Conservation (phyloP, 345 rosid genomes). For the Cochlearia excelsa region DNA sequence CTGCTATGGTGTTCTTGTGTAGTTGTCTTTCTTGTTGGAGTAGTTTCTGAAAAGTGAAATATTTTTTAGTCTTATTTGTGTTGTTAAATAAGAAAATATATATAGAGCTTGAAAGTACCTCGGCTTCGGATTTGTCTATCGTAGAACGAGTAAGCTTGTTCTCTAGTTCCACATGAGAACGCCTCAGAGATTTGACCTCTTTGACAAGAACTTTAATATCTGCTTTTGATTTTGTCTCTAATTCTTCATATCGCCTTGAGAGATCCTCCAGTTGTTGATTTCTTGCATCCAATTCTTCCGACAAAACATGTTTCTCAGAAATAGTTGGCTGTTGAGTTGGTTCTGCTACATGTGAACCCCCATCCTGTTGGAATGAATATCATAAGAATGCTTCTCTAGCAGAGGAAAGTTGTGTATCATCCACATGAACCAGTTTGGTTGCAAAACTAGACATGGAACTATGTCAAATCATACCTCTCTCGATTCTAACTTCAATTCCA, state of each 20-base stretch:
- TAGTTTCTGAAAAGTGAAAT: constrained; percentile 50
- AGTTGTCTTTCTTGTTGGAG: constrained; percentile 58
- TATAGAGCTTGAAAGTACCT: constrained; percentile 49
- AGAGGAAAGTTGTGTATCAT: neutral
- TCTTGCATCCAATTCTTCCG: constrained; percentile 63
- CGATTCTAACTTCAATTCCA: constrained; percentile 81
- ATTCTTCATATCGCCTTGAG: constrained; percentile 63
- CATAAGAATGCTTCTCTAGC: constrained; percentile 25
- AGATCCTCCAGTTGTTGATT: constrained; percentile 64
- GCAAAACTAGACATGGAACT: too few species aligned
- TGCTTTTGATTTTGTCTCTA: constrained; percentile 90
- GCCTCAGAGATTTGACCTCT: constrained; percentile 88
- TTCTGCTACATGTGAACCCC: constrained; percentile 41
- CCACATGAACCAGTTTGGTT: constrained; percentile 10
- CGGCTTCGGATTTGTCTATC: constrained; percentile 59
- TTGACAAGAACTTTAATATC: constrained; percentile 90
- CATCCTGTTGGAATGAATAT: constrained; percentile 50
- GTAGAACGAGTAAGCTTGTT: constrained; percentile 55
- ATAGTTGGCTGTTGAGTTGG: constrained; percentile 38
- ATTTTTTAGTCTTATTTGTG: constrained; percentile 21
- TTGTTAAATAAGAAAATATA: constrained; percentile 11
- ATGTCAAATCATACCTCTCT: constrained; percentile 50
- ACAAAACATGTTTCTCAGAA: constrained; percentile 41
- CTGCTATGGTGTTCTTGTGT: constrained; percentile 39
- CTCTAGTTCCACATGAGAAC: constrained; percentile 61